Base-by-base conservation (phyloP, 208 protist species). In the Vickermania ingenoplastis region DNA sequence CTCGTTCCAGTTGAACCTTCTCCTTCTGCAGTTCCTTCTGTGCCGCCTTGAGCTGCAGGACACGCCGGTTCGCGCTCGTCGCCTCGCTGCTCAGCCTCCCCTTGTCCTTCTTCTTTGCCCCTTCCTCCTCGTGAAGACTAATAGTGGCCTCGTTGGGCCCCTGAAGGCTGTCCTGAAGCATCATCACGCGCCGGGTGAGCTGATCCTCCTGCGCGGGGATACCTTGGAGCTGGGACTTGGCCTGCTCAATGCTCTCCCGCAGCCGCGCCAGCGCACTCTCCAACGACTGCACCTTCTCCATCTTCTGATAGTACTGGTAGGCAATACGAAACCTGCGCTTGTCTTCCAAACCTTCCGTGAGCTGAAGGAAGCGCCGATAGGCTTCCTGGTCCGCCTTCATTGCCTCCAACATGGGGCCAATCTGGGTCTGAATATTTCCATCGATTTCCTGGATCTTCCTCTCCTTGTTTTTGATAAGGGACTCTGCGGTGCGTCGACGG, bases 391-490 rank as follows among this genome's bases (percentile, higher is more conserved):
- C 87, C n/a, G 83, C 75, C 30, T 76, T 74, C 85, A 94, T 92
- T 3, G 80, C 80, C 45, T 86, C 74, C 14, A 97, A 66, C 81
- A 92, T 90, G 2, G 92, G 86, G 2, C 79, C 81, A 27, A 96
- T 94, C 48, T 95, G 80, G 3, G 59, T 74, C 56, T 89, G 70
- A 53, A 96, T 86, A 58, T 97, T 97, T 31, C 61, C 73, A 27
- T 97, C 72, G 55, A 99, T 99, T 66, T 99, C 96, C 24, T 97
- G 73, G n/a, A 99, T 78, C 70, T 99, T 99, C 26, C 89, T 83
- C 55, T 99, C 89, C 79, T 99, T 99, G 72, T 98, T 98, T 23
- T 96, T 89, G 31, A 99, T 98, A 0, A 97, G 98, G 59, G 89
- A 91, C 57, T 98, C 71, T 1, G 99, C 96, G 14, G 83, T 81